Evolutionary conservation across 2,329 filamentous ascomycete species (phyloP), one percentile per base, ranked within the genome.

Genomic region (Parastagonospora avenae): DNA sequence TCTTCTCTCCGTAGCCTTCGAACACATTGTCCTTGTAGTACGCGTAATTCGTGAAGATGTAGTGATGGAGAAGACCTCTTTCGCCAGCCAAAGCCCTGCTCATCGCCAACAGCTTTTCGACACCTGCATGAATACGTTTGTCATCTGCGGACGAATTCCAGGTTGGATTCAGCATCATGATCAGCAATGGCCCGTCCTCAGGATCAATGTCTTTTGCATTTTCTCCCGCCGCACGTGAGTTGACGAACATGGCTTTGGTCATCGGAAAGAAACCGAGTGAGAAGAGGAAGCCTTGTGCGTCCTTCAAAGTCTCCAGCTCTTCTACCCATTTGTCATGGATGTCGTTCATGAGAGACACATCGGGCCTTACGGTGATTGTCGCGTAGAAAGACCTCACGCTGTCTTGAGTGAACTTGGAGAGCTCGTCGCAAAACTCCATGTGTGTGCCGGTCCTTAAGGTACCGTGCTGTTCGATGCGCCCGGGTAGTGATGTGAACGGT

Each of bases 31-130:
- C 36, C 29, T 32, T 30, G 8, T 43, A n/a, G 32, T 42, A 32
- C 10, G 36, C 68, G 43, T 72, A 73, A 38, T 66, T 71, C 15
- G 64, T 49, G 41, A 68, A 63, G 8, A 68, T 14, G 41, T 48
- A 49, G 30, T 45, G 19, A 28, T 55, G 47, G 8, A 39, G 31
- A n/a, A 48, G 35, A 11, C 48, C 47, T 16, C 36, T 52, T 8
- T 32, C 46, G 10, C 42, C 32, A 24, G 71, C 69, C 50, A 60
- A 15, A 1, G 19, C 40, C n/a, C 67, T 67, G 30, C 71, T 35
- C 31, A 36, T 57, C 15, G 4, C 29, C 14, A 48, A 29, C 6
- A 54, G 27, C 5, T 40, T 41, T n/a, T 51, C 41, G 2, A 51
- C 30, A n/a, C 30, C 47, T 15, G 32, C 33, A 27, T 48, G 31